Evolutionary conservation across 2,329 filamentous ascomycete genomes (phyloP).

Genomic region (Talaromyces rugulosus): DNA sequence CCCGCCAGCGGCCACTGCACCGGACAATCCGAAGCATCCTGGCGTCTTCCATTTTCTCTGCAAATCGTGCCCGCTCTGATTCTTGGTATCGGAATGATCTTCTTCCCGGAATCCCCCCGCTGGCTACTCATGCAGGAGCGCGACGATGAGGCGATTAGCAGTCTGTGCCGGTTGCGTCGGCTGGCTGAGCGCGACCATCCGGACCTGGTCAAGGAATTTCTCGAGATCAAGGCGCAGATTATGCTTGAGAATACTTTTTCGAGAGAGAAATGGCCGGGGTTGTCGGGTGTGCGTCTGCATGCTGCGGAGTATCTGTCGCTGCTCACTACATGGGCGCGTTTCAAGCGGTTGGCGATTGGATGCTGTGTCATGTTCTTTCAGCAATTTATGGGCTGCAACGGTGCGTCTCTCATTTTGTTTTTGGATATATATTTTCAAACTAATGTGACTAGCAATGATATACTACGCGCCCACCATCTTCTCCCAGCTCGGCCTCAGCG

Average conservation of each 20-base stretch:
- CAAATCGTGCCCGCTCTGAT: constrained; percentile 41
- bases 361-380: constrained; percentile 40
- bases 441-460: constrained; percentile 33
- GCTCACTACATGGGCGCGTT: constrained; percentile 31
- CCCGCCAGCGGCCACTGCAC: constrained; percentile 42
- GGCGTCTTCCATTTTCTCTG: constrained; percentile 45
- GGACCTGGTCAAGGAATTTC: constrained; percentile 47
- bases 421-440: neutral
- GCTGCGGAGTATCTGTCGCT: constrained; percentile 32
- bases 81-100: constrained; percentile 38
- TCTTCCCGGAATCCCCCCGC: constrained; percentile 55
- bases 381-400: constrained; percentile 48
- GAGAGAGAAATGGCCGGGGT: constrained; percentile 23
- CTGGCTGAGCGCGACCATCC: constrained; percentile 40
- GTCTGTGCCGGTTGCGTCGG: constrained; percentile 46
- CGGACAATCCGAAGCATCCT: constrained; percentile 47
- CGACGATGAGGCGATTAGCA: constrained; percentile 46
- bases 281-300: constrained; percentile 28
- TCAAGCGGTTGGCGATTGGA: constrained; percentile 35
- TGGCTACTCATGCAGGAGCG: constrained; percentile 49
- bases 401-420: constrained; percentile 14
- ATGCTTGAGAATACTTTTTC: constrained; percentile 33
- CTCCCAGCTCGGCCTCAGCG: constrained; percentile 37
- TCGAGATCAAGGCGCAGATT: constrained; percentile 46
- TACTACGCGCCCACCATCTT: constrained; percentile 49